Conservation (phyloP, 1,139 yeast species). For the Debaryomyces coudertii region DNA sequence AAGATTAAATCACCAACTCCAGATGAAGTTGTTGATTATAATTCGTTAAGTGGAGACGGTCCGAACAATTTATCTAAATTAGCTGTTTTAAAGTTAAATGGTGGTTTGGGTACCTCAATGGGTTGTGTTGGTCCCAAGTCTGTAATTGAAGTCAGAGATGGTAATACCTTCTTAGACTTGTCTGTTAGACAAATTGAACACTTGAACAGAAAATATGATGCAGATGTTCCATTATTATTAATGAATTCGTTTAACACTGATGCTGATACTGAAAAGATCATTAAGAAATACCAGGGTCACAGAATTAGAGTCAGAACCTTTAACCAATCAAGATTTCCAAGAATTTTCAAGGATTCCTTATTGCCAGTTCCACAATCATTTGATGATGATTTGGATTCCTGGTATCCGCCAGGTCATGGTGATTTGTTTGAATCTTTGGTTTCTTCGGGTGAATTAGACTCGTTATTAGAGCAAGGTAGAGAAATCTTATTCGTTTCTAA, state of each 20-base stretch:
- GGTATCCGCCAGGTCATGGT: constrained; percentile 99
- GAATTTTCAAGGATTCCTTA: constrained; percentile 91
- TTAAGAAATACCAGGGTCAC: constrained; percentile 96
- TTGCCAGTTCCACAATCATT: constrained; percentile 86
- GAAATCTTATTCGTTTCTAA: constrained; percentile 94
- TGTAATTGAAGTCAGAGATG: constrained; percentile 97
- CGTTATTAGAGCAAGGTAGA: constrained; percentile 89
- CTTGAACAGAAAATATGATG: constrained; percentile 85
- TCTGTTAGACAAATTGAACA: constrained; percentile 97
- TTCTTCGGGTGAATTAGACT: constrained; percentile 89
- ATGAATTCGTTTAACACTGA: constrained; percentile 99
- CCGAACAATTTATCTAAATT: constrained; percentile 70
- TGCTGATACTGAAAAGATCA: constrained; percentile 91
- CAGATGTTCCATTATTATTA: constrained; percentile 92
- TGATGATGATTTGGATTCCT: constrained; percentile 76
- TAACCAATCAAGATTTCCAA: constrained; percentile 96
- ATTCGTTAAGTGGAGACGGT: constrained; percentile 41
- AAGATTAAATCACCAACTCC: constrained; percentile 86
- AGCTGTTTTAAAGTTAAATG: constrained; percentile 94
- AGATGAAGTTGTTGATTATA: constrained; percentile 86
- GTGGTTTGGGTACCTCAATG: constrained; percentile 99
- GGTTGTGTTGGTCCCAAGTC: constrained; percentile 99
- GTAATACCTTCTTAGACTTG: constrained; percentile 93
- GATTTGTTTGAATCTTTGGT: constrained; percentile 91
- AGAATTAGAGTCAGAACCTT: constrained; percentile 93